Conservation (phyloP, 2,329 filamentous ascomycete genomes). For the Drechslera avenae region DNA sequence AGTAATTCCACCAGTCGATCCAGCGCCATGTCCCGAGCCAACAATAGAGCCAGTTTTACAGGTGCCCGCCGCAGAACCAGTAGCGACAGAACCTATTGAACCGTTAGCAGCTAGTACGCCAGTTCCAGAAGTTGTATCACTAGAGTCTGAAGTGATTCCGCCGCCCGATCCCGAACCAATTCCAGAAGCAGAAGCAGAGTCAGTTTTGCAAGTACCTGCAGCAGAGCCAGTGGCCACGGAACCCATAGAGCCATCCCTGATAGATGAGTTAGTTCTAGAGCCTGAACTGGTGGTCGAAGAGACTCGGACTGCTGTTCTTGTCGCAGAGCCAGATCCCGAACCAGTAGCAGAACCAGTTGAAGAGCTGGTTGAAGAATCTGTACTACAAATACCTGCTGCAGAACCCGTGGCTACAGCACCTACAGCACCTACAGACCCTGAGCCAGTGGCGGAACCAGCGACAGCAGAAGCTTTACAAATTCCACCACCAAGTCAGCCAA, state of each 20-base stretch:
- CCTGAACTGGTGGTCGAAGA: no score
- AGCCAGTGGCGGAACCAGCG: not conserved
- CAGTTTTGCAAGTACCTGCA: not conserved
- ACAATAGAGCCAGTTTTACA: conserved; percentile 1
- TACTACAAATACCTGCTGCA: not conserved
- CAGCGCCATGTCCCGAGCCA: not conserved
- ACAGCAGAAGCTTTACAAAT: not conserved
- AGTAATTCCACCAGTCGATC: not conserved
- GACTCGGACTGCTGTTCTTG: not conserved
- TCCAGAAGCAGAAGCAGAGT: not conserved
- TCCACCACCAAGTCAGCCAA: no score
- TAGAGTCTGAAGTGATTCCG: not conserved
- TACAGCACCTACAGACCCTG: not conserved
- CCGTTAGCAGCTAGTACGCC: not conserved
- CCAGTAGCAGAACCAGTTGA: not conserved
- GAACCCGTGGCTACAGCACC: conserved; percentile 4
- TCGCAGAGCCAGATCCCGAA: not conserved
- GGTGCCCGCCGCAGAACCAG: no score
- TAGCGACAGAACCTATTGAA: conserved; percentile 1
- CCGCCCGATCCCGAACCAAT: not conserved
- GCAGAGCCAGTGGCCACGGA: not conserved
- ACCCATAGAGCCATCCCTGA: no score
- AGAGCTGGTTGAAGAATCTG: not conserved
- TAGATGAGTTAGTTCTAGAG: no score
- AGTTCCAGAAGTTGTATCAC: not conserved